A percentile compares a stretch with the other conserved stretches of the same genome.
Conservation (phyloP, 2,329 filamentous ascomycete species). For the Sphaerulina populicola region DNA sequence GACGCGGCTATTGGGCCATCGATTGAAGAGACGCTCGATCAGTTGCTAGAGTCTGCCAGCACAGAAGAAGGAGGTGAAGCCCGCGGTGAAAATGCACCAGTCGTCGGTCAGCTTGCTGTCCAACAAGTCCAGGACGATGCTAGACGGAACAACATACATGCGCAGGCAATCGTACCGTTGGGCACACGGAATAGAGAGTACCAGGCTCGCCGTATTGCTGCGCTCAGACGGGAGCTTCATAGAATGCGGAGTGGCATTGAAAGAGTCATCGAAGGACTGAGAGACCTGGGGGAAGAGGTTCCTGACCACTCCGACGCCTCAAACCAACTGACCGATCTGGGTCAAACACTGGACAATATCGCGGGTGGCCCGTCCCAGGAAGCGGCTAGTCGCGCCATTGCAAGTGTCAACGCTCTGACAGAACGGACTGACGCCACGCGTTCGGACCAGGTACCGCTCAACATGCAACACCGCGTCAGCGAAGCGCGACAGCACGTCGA, state of each 20-base stretch:
- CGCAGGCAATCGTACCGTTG: slow-evolving; percentile 24
- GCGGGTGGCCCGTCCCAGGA: slow-evolving; percentile 17
- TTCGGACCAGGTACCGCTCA: slow-evolving; percentile 22
- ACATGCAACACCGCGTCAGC: slow-evolving; percentile 28
- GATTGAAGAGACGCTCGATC: slow-evolving; percentile 32
- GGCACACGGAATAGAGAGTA: slow-evolving; percentile 31
- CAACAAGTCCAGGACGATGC: neutral
- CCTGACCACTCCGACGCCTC: slow-evolving; percentile 30
- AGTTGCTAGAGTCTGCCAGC: slow-evolving; percentile 29
- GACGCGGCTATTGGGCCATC: slow-evolving; percentile 12
- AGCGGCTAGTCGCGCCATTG: slow-evolving; percentile 20
- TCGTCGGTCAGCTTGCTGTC: neutral
- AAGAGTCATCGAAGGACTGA: slow-evolving; percentile 32
- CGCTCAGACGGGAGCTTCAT: slow-evolving; percentile 33
- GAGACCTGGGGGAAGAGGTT: slow-evolving; percentile 32
- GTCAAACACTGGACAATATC: slow-evolving; percentile 28
- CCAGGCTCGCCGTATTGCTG: slow-evolving; percentile 31
- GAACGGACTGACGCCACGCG: slow-evolving; percentile 13
- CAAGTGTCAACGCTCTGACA: slow-evolving; percentile 20
- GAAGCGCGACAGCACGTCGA: slow-evolving; percentile 28
- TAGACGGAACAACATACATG: slow-evolving; percentile 20
- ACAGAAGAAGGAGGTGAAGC: slow-evolving; percentile 24
- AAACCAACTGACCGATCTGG: slow-evolving; percentile 25
- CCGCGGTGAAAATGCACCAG: neutral
- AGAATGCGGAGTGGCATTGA: slow-evolving; percentile 35